A percentile compares a stretch with the other conserved stretches of the same genome.
Conservation (phyloP, 148 eudicot genomes). For the Silene uniflora region DNA sequence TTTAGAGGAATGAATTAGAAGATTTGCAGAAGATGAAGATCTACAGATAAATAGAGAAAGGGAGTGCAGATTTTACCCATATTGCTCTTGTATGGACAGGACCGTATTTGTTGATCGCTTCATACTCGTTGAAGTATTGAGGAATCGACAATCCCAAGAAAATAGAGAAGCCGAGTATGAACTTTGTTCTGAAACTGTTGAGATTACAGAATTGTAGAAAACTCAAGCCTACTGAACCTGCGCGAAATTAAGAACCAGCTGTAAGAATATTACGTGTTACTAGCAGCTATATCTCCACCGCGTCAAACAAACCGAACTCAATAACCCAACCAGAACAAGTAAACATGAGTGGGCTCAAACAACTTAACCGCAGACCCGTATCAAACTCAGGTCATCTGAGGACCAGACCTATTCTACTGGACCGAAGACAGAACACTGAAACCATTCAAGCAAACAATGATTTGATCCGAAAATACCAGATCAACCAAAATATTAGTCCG, state of each 20-base stretch:
- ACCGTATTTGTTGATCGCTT: slow-evolving; percentile 61
- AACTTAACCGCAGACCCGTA: too few relatives aligned
- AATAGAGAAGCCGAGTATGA: slow-evolving; percentile 74
- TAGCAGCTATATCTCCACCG: too few relatives aligned
- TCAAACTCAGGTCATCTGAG: too few relatives aligned
- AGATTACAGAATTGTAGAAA: slow-evolving; percentile 94
- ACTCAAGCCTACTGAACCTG: slow-evolving; percentile 84
- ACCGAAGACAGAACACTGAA: too few relatives aligned
- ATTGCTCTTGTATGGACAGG: slow-evolving; percentile 76
- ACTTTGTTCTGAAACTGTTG: slow-evolving; percentile 84
- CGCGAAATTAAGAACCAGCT: slow-evolving; percentile 2
- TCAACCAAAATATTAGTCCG: too few relatives aligned
- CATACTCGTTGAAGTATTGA: slow-evolving; percentile 83
- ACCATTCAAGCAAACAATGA: too few relatives aligned
- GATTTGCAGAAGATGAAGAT: not conserved
- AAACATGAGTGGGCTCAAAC: too few relatives aligned
- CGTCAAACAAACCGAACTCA: too few relatives aligned
- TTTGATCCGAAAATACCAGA: too few relatives aligned
- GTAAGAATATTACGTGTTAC: not conserved
- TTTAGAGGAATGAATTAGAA: not conserved
- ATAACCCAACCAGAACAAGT: too few relatives aligned
- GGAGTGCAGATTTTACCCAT: slow-evolving; percentile 59
- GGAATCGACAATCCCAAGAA: slow-evolving; percentile 81
- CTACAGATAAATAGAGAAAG: not conserved
- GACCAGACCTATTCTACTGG: too few relatives aligned